Percentiles rank a stretch among this genome's conserved stretches.
phyloP scores from a whole-genome alignment of 2,329 filamentous ascomycete genomes.

The Beauveria caledonica region DNA sequence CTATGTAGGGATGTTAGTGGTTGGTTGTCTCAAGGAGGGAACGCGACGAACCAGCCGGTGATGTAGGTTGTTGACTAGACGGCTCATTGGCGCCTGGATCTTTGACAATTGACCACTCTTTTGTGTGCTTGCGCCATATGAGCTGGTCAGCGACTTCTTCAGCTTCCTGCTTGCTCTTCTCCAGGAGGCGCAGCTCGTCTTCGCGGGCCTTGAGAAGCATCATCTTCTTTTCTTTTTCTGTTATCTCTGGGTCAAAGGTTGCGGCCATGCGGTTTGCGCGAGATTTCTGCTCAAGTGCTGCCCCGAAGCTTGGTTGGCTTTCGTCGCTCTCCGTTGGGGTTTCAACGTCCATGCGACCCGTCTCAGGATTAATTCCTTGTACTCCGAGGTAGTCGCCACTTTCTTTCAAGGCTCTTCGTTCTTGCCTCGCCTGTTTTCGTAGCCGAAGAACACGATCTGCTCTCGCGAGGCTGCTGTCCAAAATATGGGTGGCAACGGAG shows the following conservation, averaged over 20 bases:
- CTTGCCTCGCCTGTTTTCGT: constrained; percentile 24
- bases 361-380: constrained; percentile 49
- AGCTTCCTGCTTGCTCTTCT: constrained; percentile 31
- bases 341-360: constrained; percentile 43
- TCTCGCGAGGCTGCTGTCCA: constrained; percentile 13
- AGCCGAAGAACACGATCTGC: constrained; percentile 20
- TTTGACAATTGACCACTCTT: constrained; percentile 44
- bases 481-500: constrained; percentile 2
- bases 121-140: constrained; percentile 36
- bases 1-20: neutral
- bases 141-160: constrained; percentile 23
- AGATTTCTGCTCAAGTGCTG: constrained; percentile 23
- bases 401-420: constrained; percentile 39
- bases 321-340: constrained; percentile 41
- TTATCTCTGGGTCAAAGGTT: constrained; percentile 26
- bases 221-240: constrained; percentile 31
- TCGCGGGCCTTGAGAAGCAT: constrained; percentile 22
- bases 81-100: constrained; percentile 35
- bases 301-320: constrained; percentile 19
- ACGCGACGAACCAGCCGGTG: neutral
- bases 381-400: constrained; percentile 53
- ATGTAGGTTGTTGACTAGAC: neutral
- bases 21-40: neutral
- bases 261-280: constrained; percentile 24
- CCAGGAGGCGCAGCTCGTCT: constrained; percentile 34